phyloP scores from a whole-genome alignment of 345 rosid species.

The Syzygium aromaticum region DNA sequence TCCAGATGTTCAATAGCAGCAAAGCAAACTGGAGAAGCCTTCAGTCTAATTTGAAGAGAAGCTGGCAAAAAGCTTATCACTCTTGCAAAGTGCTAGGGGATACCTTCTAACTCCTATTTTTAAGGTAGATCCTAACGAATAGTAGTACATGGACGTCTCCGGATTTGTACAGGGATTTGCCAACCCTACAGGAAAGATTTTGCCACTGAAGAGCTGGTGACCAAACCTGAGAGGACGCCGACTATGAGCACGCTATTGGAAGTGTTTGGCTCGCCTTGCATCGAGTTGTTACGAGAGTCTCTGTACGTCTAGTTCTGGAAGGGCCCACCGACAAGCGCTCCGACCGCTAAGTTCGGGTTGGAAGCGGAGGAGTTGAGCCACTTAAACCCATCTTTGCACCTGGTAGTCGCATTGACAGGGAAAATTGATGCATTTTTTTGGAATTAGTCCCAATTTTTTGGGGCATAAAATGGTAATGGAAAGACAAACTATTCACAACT shows the following conservation, averaged over 20 bases:
- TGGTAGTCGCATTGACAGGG: slow-evolving; percentile 40
- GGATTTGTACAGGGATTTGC: background rate
- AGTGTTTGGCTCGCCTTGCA: slow-evolving; percentile 76
- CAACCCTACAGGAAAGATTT: background rate
- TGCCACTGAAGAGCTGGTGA: slow-evolving; percentile 16
- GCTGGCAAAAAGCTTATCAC: background rate
- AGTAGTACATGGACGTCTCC: background rate
- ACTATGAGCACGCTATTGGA: slow-evolving; percentile 68
- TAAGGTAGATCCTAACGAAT: background rate
- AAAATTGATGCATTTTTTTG: background rate
- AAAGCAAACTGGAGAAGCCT: background rate
- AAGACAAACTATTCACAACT: background rate
- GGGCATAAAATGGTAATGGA: background rate
- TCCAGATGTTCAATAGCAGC: background rate
- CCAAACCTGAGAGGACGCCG: slow-evolving; percentile 65
- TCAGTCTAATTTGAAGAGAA: background rate
- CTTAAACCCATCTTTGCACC: slow-evolving; percentile 69
- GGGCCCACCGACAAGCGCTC: slow-evolving; percentile 93
- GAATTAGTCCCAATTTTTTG: background rate
- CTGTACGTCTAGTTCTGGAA: slow-evolving; percentile 53
- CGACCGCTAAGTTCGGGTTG: slow-evolving; percentile 69
- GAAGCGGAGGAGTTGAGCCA: slow-evolving; percentile 62
- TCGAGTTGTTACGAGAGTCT: slow-evolving; percentile 52
- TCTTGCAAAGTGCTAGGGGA: background rate
- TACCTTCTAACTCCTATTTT: fast-evolving